phyloP scores from a whole-genome alignment of 805 yeast species.

The Lachancea meyersii region DNA sequence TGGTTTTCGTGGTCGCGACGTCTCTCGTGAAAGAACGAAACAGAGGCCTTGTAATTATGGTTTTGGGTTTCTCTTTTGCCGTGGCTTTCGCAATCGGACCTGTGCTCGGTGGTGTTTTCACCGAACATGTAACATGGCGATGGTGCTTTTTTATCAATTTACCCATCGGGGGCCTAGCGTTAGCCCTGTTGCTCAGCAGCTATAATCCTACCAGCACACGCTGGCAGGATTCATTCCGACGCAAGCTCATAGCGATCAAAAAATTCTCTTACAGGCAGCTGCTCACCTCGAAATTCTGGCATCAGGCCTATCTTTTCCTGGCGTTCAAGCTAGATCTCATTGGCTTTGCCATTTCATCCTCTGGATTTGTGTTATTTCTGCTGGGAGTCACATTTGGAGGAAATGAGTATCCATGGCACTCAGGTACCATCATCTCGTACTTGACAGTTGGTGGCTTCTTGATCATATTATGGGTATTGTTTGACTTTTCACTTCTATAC shows the following conservation, averaged over 20 bases:
- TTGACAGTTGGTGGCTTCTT: constrained; percentile 39
- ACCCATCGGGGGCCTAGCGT: constrained; percentile 50
- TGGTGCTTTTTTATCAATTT: constrained; percentile 72
- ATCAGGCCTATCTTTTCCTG: neutral
- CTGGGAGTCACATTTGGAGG: constrained; percentile 43
- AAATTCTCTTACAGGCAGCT: neutral
- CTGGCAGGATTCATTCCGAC: neutral
- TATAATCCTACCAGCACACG: constrained; percentile 15
- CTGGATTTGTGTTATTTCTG: constrained; percentile 21
- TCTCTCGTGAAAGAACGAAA: constrained; percentile 22
- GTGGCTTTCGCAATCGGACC: constrained; percentile 56
- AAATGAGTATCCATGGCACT: constrained; percentile 49
- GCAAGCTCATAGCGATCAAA: neutral
- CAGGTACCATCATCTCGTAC: constrained; percentile 37
- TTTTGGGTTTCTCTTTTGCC: constrained; percentile 35
- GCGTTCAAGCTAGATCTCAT: constrained; percentile 21
- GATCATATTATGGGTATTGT: constrained; percentile 39
- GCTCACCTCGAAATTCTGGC: constrained; percentile 1
- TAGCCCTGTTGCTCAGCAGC: constrained; percentile 13
- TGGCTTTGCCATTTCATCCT: constrained; percentile 18
- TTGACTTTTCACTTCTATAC: constrained; percentile 35
- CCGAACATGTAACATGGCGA: constrained; percentile 58
- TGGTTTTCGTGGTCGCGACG: constrained; percentile 50
- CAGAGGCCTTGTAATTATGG: constrained; percentile 22
- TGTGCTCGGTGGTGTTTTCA: constrained; percentile 58